Evolutionary conservation across 2,329 filamentous ascomycete genomes (phyloP).

Genomic region (Apiospora pterosperma): DNA sequence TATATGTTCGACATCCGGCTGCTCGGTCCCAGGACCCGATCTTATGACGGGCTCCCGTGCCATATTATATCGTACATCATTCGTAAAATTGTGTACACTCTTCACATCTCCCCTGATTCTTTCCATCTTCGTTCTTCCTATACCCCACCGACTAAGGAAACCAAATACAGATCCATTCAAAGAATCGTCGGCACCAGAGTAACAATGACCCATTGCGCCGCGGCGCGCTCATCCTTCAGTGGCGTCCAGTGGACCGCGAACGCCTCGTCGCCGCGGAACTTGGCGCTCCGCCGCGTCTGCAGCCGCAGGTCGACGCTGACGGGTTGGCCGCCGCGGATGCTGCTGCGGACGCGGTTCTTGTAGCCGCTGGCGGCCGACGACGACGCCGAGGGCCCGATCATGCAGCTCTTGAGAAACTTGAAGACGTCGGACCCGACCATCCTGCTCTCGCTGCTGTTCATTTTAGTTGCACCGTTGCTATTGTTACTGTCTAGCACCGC

Average conservation of each 20-base stretch:
- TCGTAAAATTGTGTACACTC: not conserved
- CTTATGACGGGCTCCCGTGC: not conserved
- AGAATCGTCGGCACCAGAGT: slow-evolving; percentile 10
- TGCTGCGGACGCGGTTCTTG: slow-evolving; percentile 16
- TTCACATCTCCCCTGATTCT: not conserved
- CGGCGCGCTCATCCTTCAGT: slow-evolving; percentile 18
- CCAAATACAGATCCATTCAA: not conserved
- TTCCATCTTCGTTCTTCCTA: not conserved
- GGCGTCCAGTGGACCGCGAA: slow-evolving; percentile 21
- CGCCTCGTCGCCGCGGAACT: slow-evolving; percentile 22
- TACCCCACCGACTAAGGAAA: no score
- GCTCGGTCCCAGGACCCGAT: not conserved
- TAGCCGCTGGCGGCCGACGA: slow-evolving; percentile 11
- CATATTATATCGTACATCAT: not conserved
- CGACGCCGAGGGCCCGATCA: slow-evolving; percentile 15
- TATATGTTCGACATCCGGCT: not conserved
- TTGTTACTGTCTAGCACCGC: slow-evolving; percentile 21
- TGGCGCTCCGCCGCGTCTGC: slow-evolving; percentile 21
- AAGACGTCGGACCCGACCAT: slow-evolving; percentile 22
- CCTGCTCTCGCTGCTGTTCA: not conserved
- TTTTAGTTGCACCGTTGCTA: slow-evolving; percentile 1
- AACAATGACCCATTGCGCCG: slow-evolving; percentile 13
- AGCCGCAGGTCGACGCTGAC: slow-evolving; percentile 23
- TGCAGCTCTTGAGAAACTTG: slow-evolving; percentile 22
- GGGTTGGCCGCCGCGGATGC: slow-evolving; percentile 25